phyloP scores from a whole-genome alignment of 2,329 filamentous ascomycete species.

The Diaporthe eres region DNA sequence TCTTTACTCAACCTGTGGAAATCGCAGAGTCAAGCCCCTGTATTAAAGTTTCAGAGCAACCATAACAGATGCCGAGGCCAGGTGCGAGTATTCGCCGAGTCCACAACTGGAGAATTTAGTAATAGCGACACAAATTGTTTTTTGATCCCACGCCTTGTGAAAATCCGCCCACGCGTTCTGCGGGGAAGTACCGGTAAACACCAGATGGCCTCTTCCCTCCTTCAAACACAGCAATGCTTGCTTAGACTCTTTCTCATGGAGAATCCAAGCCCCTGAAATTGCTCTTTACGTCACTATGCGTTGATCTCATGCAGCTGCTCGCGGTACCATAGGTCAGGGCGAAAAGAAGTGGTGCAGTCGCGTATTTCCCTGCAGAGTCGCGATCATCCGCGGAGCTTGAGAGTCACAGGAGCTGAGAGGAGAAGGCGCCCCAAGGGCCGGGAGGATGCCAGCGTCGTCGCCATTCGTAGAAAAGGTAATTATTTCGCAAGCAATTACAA shows the following conservation, averaged over 20 bases:
- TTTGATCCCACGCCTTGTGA: not conserved
- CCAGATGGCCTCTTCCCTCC: not conserved
- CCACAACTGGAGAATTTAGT: not conserved
- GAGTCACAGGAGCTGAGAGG: not conserved
- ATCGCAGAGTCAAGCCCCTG: no score
- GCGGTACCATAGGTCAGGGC: not conserved
- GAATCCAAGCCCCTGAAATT: not conserved
- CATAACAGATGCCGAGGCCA: not conserved
- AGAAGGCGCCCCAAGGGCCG: not conserved
- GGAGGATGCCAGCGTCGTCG: conserved; percentile 3
- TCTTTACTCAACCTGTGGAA: not conserved
- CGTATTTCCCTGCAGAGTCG: conserved; percentile 11
- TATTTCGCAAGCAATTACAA: not conserved
- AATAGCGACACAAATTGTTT: not conserved
- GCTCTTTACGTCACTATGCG: conserved; percentile 20
- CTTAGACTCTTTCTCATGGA: not conserved
- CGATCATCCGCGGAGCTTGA: conserved; percentile 9
- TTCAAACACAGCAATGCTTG: conserved; percentile 1
- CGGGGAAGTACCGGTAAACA: conserved; percentile 13
- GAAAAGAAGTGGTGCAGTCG: conserved; percentile 17
- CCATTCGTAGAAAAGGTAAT: not conserved
- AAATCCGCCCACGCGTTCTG: conserved; percentile 14
- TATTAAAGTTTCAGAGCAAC: not conserved
- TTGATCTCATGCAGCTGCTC: conserved; percentile 16
- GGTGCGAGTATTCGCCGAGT: not conserved